Base-by-base conservation (phyloP, 805 yeast genomes). In the Yamadazyma ubonensis region DNA sequence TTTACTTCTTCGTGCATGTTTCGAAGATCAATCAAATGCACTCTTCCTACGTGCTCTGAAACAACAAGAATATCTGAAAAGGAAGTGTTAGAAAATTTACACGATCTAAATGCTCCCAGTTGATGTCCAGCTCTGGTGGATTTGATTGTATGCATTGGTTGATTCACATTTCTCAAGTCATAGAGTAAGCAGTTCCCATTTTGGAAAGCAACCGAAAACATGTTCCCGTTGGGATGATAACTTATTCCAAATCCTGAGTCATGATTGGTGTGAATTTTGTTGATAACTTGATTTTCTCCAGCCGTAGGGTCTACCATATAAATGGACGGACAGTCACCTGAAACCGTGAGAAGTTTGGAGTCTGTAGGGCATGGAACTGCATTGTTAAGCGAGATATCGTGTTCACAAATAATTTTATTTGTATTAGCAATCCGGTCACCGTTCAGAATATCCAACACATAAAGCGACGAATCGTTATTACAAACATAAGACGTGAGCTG, bases 231-330 rank as follows among this genome's bases (percentile, higher is more conserved):
- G n/a, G 82, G 75, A 44, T 83, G 81, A 64, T 82, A 89, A 20
- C 84, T 76, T 0, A 86, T 79, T 4, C 95, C 89, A 55, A 89
- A 86, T 2, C 96, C 96, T 33, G 83, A 76, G 50, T 86, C 96
- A 42, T 83, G 80, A 2, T 67, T 59, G 0, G 91, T 81, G 41
- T 67, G 70, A 38, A 79, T 68, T 15, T 57, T 57, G n/a, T 58
- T 49, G 15, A 46, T 44, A 10, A 18, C 28, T 6, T 19, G 15
- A 15, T 22, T 30, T 14, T 16, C 19, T 5, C 45, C 37, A 29
- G 60, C 53, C 14, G 63, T 61, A 0, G 79, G 72, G 45, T 77
- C 80, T 17, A 75, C 51, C 26, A 90, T 49, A 32, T 77, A 81
- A 23, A 90, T 74, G 25, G 78, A 72, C 9, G 83, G 71, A 4